A percentile compares a stretch with the other conserved stretches of the same genome.
Conservation (phyloP, 1,284 basidiomycete genomes). For the Leccinum subrobustum region DNA sequence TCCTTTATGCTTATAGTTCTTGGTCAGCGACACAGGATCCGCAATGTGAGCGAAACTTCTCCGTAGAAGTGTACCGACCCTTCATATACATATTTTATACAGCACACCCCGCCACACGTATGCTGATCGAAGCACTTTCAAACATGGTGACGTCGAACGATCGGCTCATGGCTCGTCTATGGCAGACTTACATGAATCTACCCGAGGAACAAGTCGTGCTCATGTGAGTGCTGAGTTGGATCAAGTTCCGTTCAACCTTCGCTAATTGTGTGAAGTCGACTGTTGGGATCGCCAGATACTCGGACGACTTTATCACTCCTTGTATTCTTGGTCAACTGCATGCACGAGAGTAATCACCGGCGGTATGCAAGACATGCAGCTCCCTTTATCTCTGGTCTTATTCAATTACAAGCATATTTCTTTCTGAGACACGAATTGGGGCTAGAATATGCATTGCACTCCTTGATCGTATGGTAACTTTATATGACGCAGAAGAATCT, state of each 20-base stretch:
- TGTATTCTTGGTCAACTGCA: conserved; percentile 73
- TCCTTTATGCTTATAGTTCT: conserved; percentile 66
- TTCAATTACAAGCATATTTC: conserved; percentile 34
- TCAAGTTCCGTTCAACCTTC: background rate
- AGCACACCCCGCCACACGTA: conserved; percentile 58
- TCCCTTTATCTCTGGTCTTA: background rate
- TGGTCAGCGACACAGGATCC: conserved; percentile 58
- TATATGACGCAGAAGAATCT: conserved; percentile 64
- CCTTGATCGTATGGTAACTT: conserved; percentile 63
- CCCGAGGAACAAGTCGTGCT: conserved; percentile 73
- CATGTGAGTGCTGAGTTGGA: conserved; percentile 49
- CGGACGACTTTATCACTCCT: conserved; percentile 61
- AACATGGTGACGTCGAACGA: conserved; percentile 75
- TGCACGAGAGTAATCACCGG: conserved; percentile 51
- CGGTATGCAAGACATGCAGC: conserved; percentile 47
- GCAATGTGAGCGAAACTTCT: conserved; percentile 42
- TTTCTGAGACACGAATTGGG: conserved; percentile 53
- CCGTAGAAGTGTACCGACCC: conserved; percentile 14
- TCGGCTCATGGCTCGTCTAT: conserved; percentile 50
- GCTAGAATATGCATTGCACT: conserved; percentile 59
- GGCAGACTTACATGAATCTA: conserved; percentile 62
- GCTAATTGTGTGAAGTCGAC: conserved; percentile 51
- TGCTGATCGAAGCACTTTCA: conserved; percentile 68
- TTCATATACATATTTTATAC: conserved; percentile 3
- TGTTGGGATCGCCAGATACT: conserved; percentile 67